Percentiles rank a stretch among this genome's conserved stretches.
Evolutionary conservation across 2,329 filamentous ascomycete genomes (phyloP).

Genomic region (Epichloe aotearoae): DNA sequence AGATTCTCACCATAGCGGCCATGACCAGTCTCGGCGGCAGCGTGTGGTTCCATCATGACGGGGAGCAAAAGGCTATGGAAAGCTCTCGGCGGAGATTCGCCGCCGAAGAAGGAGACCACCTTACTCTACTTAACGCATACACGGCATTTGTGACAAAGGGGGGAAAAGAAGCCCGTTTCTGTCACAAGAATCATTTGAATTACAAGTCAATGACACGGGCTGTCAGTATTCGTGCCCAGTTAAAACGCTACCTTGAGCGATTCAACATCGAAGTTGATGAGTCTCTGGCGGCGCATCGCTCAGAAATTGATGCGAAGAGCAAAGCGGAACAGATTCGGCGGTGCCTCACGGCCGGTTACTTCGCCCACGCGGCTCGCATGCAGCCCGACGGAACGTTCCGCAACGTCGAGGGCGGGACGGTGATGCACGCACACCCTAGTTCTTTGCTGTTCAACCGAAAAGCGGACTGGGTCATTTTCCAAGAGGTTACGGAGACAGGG

Average conservation of each 20-base stretch:
- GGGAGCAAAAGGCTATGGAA: slow-evolving; percentile 63
- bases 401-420: slow-evolving; percentile 67
- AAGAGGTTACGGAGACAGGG: slow-evolving; percentile 81
- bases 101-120: slow-evolving; percentile 83
- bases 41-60: slow-evolving; percentile 72
- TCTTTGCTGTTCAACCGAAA: slow-evolving; percentile 94
- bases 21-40: slow-evolving; percentile 81
- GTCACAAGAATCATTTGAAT: slow-evolving; percentile 74
- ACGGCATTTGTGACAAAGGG: slow-evolving; percentile 75
- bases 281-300: slow-evolving; percentile 28
- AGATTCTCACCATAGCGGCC: slow-evolving; percentile 82
- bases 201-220: slow-evolving; percentile 73
- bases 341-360: slow-evolving; percentile 82
- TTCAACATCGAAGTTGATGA: slow-evolving; percentile 64
- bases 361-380: slow-evolving; percentile 88
- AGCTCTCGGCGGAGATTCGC: slow-evolving; percentile 69
- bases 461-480: slow-evolving; percentile 92
- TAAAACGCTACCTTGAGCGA: slow-evolving; percentile 75
- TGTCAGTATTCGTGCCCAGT: slow-evolving; percentile 72
- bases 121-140: slow-evolving; percentile 89
- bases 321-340: slow-evolving; percentile 63
- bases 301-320: slow-evolving; percentile 15
- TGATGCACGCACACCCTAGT: slow-evolving; percentile 78
- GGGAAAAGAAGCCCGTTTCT: slow-evolving; percentile 71
- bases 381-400: slow-evolving; percentile 82